Evolutionary conservation across 2,329 filamentous ascomycete species (phyloP).

Genomic region (Fusarium udum): DNA sequence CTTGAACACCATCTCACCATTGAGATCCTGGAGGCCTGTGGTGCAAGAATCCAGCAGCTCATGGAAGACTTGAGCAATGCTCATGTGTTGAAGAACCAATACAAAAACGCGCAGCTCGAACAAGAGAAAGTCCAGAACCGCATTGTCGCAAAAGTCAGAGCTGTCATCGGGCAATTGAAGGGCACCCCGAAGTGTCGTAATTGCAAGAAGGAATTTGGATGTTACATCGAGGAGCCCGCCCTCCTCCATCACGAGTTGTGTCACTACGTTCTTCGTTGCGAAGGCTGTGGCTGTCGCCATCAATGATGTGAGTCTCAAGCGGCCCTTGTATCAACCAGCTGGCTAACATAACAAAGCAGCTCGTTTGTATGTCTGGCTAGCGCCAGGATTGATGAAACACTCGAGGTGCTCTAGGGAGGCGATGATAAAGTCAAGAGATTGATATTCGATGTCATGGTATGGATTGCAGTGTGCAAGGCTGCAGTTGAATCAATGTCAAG

Average conservation of each 20-base stretch:
- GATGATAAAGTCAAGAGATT: fast-evolving
- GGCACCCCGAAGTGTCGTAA: not conserved
- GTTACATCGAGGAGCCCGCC: not conserved
- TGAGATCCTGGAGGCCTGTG: not conserved
- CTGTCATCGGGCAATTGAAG: not conserved
- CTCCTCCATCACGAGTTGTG: fast-evolving
- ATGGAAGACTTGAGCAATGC: not conserved
- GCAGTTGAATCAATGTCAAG: no score
- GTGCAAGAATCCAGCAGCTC: fast-evolving
- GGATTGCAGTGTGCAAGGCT: no score
- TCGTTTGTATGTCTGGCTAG: fast-evolving
- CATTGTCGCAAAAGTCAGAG: not conserved
- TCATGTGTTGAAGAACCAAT: not conserved
- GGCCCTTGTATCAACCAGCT: fast-evolving
- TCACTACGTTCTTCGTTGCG: not conserved
- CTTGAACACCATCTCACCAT: not conserved
- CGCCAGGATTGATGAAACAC: fast-evolving
- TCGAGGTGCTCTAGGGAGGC: fast-evolving
- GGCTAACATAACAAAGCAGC: fast-evolving
- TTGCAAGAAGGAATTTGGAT: not conserved
- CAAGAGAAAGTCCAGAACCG: fast-evolving
- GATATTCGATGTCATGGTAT: fast-evolving
- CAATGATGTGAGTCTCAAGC: not conserved
- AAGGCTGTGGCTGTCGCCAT: not conserved
- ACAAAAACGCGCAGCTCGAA: fast-evolving